phyloP scores from a whole-genome alignment of 441 rosid species.

The Capsella rubella region DNA sequence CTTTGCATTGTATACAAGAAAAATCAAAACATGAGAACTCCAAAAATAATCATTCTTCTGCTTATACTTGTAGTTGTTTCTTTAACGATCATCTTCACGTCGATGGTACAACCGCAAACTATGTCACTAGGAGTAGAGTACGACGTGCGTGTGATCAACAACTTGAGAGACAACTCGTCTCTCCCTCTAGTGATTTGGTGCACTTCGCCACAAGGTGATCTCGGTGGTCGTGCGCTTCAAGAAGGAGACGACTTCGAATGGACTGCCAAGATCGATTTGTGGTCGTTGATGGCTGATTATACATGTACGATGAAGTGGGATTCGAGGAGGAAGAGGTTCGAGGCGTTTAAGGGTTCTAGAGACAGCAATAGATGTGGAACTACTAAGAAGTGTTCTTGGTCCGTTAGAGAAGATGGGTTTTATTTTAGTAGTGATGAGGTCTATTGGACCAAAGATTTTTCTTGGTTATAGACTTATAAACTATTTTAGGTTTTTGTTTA shows the following conservation, averaged over 20 bases:
- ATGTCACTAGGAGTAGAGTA: conserved; percentile 49
- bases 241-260: conserved; percentile 87
- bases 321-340: conserved; percentile 53
- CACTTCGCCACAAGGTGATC: conserved; percentile 59
- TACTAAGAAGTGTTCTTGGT: conserved; percentile 78
- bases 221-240: conserved; percentile 92
- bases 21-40: conserved; percentile 48
- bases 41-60: conserved; percentile 37
- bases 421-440: conserved; percentile 84
- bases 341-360: conserved; percentile 66
- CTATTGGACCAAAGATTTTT: conserved; percentile 81
- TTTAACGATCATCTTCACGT: conserved; percentile 46
- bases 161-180: conserved; percentile 83
- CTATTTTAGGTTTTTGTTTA: too few relatives aligned
- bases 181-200: conserved; percentile 89
- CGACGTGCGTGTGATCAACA: conserved; percentile 84
- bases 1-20: conserved; percentile 7
- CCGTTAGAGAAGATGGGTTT: conserved; percentile 83
- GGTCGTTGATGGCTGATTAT: conserved; percentile 53
- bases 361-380: conserved; percentile 64
- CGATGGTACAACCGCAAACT: conserved; percentile 47
- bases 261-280: conserved; percentile 59
- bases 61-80: conserved; percentile 36
- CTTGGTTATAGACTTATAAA: conserved; percentile 51
- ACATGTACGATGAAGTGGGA: conserved; percentile 85